Percentiles rank a stretch among this genome's conserved stretches.
Evolutionary conservation across 2,329 filamentous ascomycete genomes (phyloP).

Genomic region (Aquanectria penicillioides): DNA sequence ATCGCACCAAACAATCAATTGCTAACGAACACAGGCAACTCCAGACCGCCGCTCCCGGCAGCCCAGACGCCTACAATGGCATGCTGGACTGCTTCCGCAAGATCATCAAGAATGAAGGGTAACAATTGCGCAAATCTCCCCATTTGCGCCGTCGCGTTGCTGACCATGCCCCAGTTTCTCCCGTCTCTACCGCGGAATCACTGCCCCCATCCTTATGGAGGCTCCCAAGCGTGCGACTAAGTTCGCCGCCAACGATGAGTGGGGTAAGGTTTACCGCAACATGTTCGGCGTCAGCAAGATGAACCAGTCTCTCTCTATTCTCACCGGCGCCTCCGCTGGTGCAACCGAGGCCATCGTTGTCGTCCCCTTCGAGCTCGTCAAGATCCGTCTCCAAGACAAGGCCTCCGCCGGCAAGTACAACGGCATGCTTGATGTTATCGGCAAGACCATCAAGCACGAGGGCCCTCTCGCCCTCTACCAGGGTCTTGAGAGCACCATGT

Average conservation of each 20-base stretch:
- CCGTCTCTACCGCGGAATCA: conserved; percentile 94
- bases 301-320: conserved; percentile 89
- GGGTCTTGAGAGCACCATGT: conserved; percentile 94
- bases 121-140: conserved; percentile 45
- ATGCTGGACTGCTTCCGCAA: conserved; percentile 99
- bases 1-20: conserved; percentile 10
- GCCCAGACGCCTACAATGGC: conserved; percentile 90
- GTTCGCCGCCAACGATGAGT: conserved; percentile 98
- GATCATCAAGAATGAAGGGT: conserved; percentile 97
- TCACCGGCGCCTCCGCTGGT: conserved; percentile 94
- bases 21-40: conserved; percentile 72
- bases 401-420: conserved; percentile 89
- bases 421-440: conserved; percentile 81
- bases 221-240: conserved; percentile 94
- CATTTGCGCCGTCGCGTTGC: conserved; percentile 19
- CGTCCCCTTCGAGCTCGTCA: conserved; percentile 97
- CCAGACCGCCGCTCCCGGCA: conserved; percentile 77
- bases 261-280: conserved; percentile 93
- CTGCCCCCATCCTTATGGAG: conserved; percentile 97
- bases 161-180: conserved; percentile 70
- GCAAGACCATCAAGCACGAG: conserved; percentile 85
- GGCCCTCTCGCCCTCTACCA: conserved; percentile 93
- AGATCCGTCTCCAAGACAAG: conserved; percentile 97
- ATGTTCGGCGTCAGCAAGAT: conserved; percentile 86
- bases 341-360: conserved; percentile 97